These are phyloP conservation scores for Phytophthora europaea DNA, from an alignment of 352 stramenopile species.

Conservation along the genomic window DNA sequence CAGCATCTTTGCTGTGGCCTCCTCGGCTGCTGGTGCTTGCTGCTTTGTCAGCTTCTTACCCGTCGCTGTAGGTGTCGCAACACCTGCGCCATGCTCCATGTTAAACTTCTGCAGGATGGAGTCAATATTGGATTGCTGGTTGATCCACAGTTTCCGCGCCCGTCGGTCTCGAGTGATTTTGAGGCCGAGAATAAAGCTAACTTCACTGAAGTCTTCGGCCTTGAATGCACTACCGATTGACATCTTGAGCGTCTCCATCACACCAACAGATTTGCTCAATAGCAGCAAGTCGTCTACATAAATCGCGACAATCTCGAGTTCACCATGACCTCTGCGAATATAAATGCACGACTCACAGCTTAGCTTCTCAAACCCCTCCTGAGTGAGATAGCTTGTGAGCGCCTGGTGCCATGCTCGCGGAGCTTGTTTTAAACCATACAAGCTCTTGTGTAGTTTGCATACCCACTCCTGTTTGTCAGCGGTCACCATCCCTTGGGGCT, in stretches of 20 bases:
- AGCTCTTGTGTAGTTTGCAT: conserved; percentile 25
- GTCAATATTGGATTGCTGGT: conserved; percentile 4
- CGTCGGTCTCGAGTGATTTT: conserved; percentile 9
- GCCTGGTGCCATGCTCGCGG: conserved; percentile 10
- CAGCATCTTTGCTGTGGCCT: conserved; percentile 10
- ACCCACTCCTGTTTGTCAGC: conserved; percentile 16
- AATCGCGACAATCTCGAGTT: conserved; percentile 11
- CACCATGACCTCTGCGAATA: neutral
- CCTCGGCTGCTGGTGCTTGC: neutral
- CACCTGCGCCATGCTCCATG: conserved; percentile 8
- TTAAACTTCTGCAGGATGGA: conserved; percentile 22
- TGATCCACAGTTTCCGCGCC: conserved; percentile 18
- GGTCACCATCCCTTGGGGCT: conserved; percentile 15
- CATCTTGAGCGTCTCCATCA: neutral
- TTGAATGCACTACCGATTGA: conserved; percentile 11
- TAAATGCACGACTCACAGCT: conserved; percentile 21
- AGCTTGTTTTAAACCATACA: conserved; percentile 30
- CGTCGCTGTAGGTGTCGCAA: neutral
- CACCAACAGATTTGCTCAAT: neutral
- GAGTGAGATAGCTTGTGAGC: neutral
- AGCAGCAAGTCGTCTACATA: conserved; percentile 32
- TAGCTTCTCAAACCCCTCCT: conserved; percentile 12
- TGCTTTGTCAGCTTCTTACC: conserved; percentile 12
- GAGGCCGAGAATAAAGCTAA: conserved; percentile 15
- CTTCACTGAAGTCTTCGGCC: conserved; percentile 13